Conservation (phyloP, 1,284 basidiomycete species). For the Apiotrichum mycotoxinovorans region DNA sequence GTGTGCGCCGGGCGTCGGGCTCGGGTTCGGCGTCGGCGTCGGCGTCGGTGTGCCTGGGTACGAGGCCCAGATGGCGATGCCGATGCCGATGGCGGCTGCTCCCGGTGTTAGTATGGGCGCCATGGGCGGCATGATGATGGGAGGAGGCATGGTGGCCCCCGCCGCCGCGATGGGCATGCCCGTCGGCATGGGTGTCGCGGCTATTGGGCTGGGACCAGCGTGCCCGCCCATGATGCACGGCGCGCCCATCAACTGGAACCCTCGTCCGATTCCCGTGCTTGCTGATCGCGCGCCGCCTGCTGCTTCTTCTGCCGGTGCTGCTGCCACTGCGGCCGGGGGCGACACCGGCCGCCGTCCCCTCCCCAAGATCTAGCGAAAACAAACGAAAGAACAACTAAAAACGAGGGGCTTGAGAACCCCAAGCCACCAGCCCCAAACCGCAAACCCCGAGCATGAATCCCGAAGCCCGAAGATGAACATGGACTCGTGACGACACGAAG, state of each 20-base stretch:
- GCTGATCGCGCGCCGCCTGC: not conserved
- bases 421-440: no score
- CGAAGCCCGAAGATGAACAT: no score
- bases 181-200: not conserved
- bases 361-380: no score
- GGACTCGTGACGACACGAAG: no score
- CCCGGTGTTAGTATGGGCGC: not conserved
- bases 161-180: not conserved
- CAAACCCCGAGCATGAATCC: no score
- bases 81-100: not conserved
- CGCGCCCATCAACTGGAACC: not conserved
- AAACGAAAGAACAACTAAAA: no score
- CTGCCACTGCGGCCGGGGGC: no score
- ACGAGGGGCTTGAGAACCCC: no score
- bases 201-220: not conserved
- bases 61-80: not conserved
- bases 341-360: no score
- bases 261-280: not conserved
- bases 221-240: constrained; percentile 5
- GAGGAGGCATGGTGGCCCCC: not conserved
- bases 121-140: not conserved
- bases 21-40: not conserved
- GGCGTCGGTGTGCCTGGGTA: not conserved
- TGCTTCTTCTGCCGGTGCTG: not conserved
- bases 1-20: not conserved